phyloP scores from a whole-genome alignment of 257 asterid genomes.

The Solanum peruvianum region DNA sequence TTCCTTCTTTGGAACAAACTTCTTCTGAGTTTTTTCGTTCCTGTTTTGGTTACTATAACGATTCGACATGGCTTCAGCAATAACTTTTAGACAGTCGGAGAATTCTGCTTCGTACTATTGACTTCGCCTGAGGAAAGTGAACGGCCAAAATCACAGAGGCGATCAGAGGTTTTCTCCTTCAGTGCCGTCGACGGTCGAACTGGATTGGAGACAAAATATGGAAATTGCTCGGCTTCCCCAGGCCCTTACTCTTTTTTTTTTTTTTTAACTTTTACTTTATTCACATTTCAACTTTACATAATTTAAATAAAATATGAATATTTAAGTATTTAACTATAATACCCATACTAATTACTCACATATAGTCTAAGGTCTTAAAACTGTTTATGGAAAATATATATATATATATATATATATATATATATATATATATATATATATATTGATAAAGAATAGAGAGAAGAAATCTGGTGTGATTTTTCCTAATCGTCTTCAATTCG shows the following conservation, averaged over 20 bases:
- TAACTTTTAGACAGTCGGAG: neutral
- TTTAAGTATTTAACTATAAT: neutral
- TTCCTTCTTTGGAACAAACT: constrained; percentile 38
- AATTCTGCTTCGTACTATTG: neutral
- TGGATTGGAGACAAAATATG: neutral
- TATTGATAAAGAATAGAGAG: no score
- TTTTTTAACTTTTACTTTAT: no score
- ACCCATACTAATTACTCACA: neutral
- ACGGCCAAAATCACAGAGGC: neutral
- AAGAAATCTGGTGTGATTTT: no score
- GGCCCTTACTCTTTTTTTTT: neutral
- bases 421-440: no score
- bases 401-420: no score
- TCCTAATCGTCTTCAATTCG: no score
- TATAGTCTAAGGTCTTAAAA: neutral
- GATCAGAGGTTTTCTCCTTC: neutral
- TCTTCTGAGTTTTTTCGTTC: constrained; percentile 34
- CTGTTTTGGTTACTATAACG: constrained; percentile 26
- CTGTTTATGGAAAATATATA: neutral
- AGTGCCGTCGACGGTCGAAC: neutral
- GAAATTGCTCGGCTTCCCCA: neutral
- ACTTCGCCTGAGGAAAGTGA: neutral
- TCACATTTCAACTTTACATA: neutral
- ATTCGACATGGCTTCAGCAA: constrained; percentile 34
- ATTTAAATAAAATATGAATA: neutral